Evolutionary conservation across 2,329 filamentous ascomycete species (phyloP).

Genomic region (Amesomyces nigricolor): DNA sequence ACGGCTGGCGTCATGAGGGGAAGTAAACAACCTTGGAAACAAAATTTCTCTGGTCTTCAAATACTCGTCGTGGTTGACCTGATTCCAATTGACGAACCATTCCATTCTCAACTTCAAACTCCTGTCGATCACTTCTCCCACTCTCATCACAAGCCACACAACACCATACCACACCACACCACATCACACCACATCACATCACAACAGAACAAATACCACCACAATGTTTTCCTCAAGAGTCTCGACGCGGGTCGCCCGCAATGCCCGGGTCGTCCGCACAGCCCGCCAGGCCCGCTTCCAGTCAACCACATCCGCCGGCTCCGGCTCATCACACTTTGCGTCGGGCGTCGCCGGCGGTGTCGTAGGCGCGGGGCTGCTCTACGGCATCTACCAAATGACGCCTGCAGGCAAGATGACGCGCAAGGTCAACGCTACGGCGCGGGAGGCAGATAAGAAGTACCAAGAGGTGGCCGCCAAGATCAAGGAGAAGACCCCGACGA

Average conservation of each 20-base stretch:
- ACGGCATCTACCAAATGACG: slow-evolving; percentile 40
- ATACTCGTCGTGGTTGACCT: background rate
- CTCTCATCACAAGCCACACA: too few relatives aligned
- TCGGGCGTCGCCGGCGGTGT: slow-evolving; percentile 42
- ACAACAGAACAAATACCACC: background rate
- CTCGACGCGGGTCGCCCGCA: slow-evolving; percentile 11
- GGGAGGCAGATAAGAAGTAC: slow-evolving; percentile 56
- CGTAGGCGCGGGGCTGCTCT: slow-evolving; percentile 39
- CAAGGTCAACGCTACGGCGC: slow-evolving; percentile 43
- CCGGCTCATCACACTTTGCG: slow-evolving; percentile 33
- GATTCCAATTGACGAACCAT: background rate
- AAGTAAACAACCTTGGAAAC: too few relatives aligned
- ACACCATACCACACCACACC: too few relatives aligned
- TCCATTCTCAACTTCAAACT: background rate
- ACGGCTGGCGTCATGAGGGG: too few relatives aligned
- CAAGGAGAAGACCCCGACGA: slow-evolving; percentile 56
- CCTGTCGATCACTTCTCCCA: background rate
- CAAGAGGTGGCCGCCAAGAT: slow-evolving; percentile 54
- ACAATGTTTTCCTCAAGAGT: slow-evolving; percentile 16
- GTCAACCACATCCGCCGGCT: slow-evolving; percentile 31
- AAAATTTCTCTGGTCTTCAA: background rate
- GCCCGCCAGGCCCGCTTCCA: slow-evolving; percentile 35
- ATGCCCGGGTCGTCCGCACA: slow-evolving; percentile 1
- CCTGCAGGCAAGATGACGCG: slow-evolving; percentile 38
- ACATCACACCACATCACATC: too few relatives aligned